Conservation (phyloP, 257 asterid genomes). For the Primulina huaijiensis region DNA sequence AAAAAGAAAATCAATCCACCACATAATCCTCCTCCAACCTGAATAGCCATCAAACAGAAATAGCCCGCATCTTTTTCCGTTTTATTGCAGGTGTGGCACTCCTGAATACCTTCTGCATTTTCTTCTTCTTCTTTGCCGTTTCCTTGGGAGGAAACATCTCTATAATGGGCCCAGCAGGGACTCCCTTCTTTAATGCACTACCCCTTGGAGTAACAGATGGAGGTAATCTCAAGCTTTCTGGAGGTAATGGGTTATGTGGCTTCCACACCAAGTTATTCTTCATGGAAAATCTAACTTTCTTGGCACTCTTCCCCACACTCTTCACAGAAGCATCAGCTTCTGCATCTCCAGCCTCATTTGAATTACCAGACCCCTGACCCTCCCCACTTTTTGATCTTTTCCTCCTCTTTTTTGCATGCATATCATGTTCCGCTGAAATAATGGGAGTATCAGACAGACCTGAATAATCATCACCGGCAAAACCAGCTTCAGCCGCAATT, state of each 20-base stretch:
- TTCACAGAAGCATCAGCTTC: slow-evolving; percentile 33
- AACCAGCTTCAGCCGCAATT: slow-evolving; percentile 66
- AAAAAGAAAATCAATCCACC: not conserved
- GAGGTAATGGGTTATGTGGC: slow-evolving; percentile 89
- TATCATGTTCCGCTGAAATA: slow-evolving; percentile 26
- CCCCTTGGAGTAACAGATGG: slow-evolving; percentile 94
- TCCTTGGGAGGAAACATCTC: slow-evolving; percentile 51
- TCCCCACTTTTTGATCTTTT: slow-evolving; percentile 45
- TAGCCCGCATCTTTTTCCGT: slow-evolving; percentile 33
- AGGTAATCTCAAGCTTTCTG: slow-evolving; percentile 81
- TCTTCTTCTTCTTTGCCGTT: slow-evolving; percentile 50
- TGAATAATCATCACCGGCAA: slow-evolving; percentile 34
- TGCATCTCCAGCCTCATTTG: slow-evolving; percentile 32
- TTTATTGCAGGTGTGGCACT: slow-evolving; percentile 33
- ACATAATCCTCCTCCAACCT: slow-evolving; percentile 31
- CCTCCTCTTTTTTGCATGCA: slow-evolving; percentile 47
- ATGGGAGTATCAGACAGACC: slow-evolving; percentile 35
- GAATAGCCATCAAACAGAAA: slow-evolving; percentile 31
- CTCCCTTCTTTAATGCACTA: slow-evolving; percentile 95
- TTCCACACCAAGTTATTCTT: slow-evolving; percentile 91
- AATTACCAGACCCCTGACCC: slow-evolving; percentile 18
- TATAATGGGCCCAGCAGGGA: slow-evolving; percentile 79
- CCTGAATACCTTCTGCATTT: slow-evolving; percentile 32
- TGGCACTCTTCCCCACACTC: slow-evolving; percentile 63
- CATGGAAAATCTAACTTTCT: slow-evolving; percentile 84